Evolutionary conservation across 2,329 filamentous ascomycete species (phyloP).

Genomic region (Nigrograna mackinnonii): DNA sequence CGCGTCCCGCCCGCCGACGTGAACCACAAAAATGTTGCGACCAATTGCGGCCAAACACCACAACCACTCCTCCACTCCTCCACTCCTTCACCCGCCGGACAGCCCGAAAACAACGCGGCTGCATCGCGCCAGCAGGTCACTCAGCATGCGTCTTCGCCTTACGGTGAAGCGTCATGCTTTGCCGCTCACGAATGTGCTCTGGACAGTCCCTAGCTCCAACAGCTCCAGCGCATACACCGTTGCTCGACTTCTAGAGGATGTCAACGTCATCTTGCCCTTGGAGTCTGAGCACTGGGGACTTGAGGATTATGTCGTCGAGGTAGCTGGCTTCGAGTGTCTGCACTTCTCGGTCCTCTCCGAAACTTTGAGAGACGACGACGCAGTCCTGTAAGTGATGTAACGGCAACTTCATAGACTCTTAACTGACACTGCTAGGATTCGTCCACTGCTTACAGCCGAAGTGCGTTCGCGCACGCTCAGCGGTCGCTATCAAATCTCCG

Average conservation of each 20-base stretch:
- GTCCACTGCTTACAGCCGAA: slow-evolving; percentile 76
- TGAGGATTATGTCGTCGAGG: slow-evolving; percentile 86
- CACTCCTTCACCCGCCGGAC: too few species aligned
- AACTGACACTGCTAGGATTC: slow-evolving; percentile 61
- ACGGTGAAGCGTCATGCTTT: slow-evolving; percentile 40
- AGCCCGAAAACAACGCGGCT: too few species aligned
- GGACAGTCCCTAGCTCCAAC: slow-evolving; percentile 37
- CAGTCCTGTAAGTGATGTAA: slow-evolving; percentile 67
- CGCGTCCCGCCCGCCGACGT: too few species aligned
- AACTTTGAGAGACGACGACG: slow-evolving; percentile 80
- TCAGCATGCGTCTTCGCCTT: slow-evolving; percentile 40
- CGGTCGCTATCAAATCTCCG: slow-evolving; percentile 79
- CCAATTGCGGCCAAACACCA: too few species aligned
- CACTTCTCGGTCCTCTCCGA: slow-evolving; percentile 76
- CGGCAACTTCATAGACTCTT: slow-evolving; percentile 7
- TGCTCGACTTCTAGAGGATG: slow-evolving; percentile 73
- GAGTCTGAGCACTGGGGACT: slow-evolving; percentile 82
- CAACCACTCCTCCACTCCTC: too few species aligned
- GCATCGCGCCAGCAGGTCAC: not conserved
- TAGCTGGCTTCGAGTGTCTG: slow-evolving; percentile 79
- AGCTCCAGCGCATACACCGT: slow-evolving; percentile 59
- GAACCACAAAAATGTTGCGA: too few species aligned
- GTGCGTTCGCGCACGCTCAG: slow-evolving; percentile 71
- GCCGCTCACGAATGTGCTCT: slow-evolving; percentile 41
- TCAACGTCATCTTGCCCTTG: slow-evolving; percentile 81